phyloP scores from a whole-genome alignment of 768 basidiomycete species.

The Hypholoma fasciculare region DNA sequence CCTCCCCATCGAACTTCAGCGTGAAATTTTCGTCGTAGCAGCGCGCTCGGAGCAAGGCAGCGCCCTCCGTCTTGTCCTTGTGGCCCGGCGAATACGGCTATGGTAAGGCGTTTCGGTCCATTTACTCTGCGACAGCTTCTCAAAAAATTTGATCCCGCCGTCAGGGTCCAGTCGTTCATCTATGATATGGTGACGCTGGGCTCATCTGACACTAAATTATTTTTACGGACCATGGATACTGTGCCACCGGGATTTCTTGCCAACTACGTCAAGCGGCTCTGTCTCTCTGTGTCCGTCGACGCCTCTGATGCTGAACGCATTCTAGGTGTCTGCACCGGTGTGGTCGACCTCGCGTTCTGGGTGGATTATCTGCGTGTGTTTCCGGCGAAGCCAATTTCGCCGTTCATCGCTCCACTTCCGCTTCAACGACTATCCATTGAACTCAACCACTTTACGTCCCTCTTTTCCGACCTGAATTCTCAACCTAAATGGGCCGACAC shows the following conservation, averaged over 20 bases:
- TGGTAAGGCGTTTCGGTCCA: slow-evolving; percentile 28
- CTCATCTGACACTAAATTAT: slow-evolving; percentile 28
- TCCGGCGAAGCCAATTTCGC: slow-evolving; percentile 17
- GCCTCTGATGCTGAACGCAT: slow-evolving; percentile 28
- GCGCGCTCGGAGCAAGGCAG: slow-evolving; percentile 25
- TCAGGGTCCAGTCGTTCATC: slow-evolving; percentile 39
- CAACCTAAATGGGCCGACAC: slow-evolving; percentile 23
- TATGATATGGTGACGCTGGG: slow-evolving; percentile 39
- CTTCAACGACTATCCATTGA: slow-evolving; percentile 37
- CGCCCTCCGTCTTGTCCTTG: slow-evolving; percentile 31
- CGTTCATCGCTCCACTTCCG: slow-evolving; percentile 25
- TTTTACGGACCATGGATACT: slow-evolving; percentile 33
- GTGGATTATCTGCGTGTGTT: slow-evolving; percentile 28
- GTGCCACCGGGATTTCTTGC: slow-evolving; percentile 36
- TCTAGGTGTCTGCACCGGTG: slow-evolving; percentile 35
- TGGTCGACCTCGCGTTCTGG: slow-evolving; percentile 39
- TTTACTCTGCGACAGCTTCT: slow-evolving; percentile 3
- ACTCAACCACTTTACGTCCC: slow-evolving; percentile 25
- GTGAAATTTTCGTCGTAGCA: slow-evolving; percentile 36
- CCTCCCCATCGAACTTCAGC: slow-evolving; percentile 41
- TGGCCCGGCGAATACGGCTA: slow-evolving; percentile 31
- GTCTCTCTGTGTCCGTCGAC: slow-evolving; percentile 33
- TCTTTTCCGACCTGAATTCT: slow-evolving; percentile 15
- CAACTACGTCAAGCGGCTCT: slow-evolving; percentile 36
- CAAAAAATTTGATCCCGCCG: neutral